Evolutionary conservation across 2,329 filamentous ascomycete genomes (phyloP), one percentile per base, ranked within the genome.

Genomic region (Cercospora sesami): DNA sequence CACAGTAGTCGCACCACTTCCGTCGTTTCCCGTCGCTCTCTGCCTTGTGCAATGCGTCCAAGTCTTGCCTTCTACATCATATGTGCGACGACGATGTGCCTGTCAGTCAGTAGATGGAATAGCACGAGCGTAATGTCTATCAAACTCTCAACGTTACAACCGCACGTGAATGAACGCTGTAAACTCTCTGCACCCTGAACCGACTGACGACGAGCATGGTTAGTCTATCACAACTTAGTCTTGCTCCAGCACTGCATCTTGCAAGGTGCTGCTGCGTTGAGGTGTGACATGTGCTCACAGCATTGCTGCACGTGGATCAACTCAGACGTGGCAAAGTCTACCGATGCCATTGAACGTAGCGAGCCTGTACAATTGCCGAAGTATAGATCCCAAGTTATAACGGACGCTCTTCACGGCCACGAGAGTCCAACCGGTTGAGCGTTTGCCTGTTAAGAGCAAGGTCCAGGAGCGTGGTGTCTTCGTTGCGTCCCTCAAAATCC

Each of bases 21-120:
- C 57, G 42, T 60, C 64, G 42, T 42, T 59, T 36, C 30, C 51
- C 51, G 18, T 64, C 36, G 30, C 48, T 36, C 23, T 9, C 48
- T 2, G 55, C 30, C 55, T 5, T 9, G 28, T 36, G 55, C 8
- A 23, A 1, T 12, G 7, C 36, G 36, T 39, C 16, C 36, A 16
- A n/a, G 36, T 39, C 36, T 39, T 39, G 36, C 16, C 36, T 28
- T 18, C 10, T 14, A 26, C 48, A 48, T 48, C 45, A 39, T 36
- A 6, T 12, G 42, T 48, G 21, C 10, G 45, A 51, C 21, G 45
- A 51, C 45, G 9, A 23, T 23, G 10, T 12, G 36, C 14, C 36
- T 39, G 36, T 39, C 36, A 39, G 36, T 39, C 14, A 39, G 36
- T 7, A 39, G 36, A 39, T 39, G 36, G 14, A 8, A 16, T 16